These are phyloP conservation scores for Colletotrichum orchidophilum DNA, from an alignment of 2,329 filamentous ascomycete species.

Conservation along the genomic window DNA sequence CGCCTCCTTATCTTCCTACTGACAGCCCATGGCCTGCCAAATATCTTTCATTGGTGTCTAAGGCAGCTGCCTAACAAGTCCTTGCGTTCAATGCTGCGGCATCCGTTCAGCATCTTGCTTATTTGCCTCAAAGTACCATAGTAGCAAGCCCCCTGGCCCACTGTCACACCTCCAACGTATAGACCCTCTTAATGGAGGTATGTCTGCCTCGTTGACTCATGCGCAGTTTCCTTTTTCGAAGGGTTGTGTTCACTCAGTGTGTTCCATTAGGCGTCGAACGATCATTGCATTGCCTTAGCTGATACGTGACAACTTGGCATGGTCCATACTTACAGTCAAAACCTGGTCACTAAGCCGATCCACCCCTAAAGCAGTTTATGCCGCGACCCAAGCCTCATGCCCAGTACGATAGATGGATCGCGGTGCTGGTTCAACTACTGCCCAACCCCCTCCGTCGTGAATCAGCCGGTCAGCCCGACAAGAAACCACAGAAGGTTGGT, in stretches of 20 bases:
- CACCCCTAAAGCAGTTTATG: neutral
- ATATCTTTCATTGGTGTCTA: neutral
- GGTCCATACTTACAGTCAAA: neutral
- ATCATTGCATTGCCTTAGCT: neutral
- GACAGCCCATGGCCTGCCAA: neutral
- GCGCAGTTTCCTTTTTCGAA: neutral
- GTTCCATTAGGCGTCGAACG: neutral
- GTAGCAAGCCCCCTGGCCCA: neutral
- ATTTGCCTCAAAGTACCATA: neutral
- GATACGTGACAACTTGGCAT: neutral
- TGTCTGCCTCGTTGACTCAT: neutral
- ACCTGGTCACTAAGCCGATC: neutral
- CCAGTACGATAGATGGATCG: no score
- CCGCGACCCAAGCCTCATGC: neutral
- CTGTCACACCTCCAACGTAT: neutral
- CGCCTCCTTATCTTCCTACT: neutral
- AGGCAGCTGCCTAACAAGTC: neutral
- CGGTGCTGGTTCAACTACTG: no score
- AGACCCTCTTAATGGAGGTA: neutral
- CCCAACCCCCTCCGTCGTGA: no score
- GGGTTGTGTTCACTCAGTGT: neutral
- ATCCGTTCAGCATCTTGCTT: neutral
- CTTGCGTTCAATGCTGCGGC: neutral
- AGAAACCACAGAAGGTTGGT: no score
- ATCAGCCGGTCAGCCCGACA: no score